A percentile compares a stretch with the other conserved stretches of the same genome.
Conservation (phyloP, 176 grass and related monocot species). For the Zoysia pacifica region DNA sequence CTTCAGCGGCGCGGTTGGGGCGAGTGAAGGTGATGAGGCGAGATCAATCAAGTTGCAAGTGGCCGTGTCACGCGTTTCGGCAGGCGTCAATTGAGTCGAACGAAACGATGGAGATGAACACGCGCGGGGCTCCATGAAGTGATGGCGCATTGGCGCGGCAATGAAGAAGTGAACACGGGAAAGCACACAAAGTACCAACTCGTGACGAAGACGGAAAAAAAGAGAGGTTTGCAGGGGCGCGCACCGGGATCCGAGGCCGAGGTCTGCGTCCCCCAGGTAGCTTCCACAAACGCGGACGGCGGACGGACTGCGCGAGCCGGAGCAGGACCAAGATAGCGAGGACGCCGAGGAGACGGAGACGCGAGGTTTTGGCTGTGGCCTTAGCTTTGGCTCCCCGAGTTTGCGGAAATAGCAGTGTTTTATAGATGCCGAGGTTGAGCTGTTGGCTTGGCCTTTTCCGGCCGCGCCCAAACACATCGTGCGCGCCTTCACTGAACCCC, state of each 20-base stretch:
- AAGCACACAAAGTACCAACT: not conserved
- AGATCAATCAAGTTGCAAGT: not conserved
- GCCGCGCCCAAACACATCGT: too few relatives aligned
- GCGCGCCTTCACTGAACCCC: too few relatives aligned
- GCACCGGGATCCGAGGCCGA: constrained; percentile 16
- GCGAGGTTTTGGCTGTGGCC: not conserved
- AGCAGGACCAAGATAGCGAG: not conserved
- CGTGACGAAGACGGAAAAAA: not conserved
- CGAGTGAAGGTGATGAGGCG: not conserved
- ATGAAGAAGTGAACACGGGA: not conserved
- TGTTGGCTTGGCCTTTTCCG: too few relatives aligned
- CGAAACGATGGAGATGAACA: not conserved
- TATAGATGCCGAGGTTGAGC: constrained; percentile 29
- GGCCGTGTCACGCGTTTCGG: not conserved
- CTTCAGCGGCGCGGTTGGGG: not conserved
- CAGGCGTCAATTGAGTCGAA: not conserved
- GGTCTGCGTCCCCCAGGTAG: not conserved
- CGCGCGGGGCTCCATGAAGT: not conserved
- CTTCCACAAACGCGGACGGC: not conserved
- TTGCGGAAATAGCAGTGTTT: not conserved
- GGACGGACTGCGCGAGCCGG: not conserved
- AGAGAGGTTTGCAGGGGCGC: not conserved
- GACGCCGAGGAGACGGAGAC: not conserved
- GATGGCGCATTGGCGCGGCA: not conserved
- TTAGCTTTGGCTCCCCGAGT: not conserved